Base-by-base conservation (phyloP, 306 rosid genomes). In the Bauhinia variegata region DNA sequence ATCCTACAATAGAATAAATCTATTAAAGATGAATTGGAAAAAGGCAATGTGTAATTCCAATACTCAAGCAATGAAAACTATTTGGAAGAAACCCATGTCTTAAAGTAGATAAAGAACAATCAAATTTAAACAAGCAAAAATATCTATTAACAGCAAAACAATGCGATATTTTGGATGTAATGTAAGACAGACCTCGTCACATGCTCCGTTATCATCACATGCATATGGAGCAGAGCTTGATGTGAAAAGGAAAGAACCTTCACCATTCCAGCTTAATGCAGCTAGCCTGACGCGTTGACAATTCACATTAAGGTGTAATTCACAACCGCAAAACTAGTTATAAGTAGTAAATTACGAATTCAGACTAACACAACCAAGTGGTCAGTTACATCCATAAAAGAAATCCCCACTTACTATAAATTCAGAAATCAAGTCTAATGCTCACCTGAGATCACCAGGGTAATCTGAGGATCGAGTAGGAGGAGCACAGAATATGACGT, bases 211-310 rank as follows among this genome's bases (percentile, higher is more conserved):
- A 58, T 93, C 86, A 3, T 78, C 79, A 69, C 99, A 78, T 71
- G 88, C 96, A 73, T 88, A 93, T 6, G 90, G 95, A 11, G 99
- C 99, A 73, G 99, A 88, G 70, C 97, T 89, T 71, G 99, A 93
- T 41, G 99, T 90, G 62, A 83, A 93, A 62, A 93, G 70, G 50
- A 93, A 86, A 62, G 95, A 78, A 60, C 99, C 97, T 80, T 93
- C 95, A 10, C 95, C 92, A 34, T 80, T 84, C 96, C 99, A 93
- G 77, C 82, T 78, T 67, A 65, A 71, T 33, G 85, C 84, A 65
- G 97, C 97, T 51, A 48, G 59, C 82, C 99, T 88, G 79, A 63
- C 48, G 47, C 54, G 56, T 80, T 42, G 67, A 74, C 41, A 38
- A 60, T 37, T 67, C 83, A 37, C 41, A 66, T 60, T 72, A 66